phyloP scores from a whole-genome alignment of 2,329 filamentous ascomycete species.

The Zymoseptoria crescenta region DNA sequence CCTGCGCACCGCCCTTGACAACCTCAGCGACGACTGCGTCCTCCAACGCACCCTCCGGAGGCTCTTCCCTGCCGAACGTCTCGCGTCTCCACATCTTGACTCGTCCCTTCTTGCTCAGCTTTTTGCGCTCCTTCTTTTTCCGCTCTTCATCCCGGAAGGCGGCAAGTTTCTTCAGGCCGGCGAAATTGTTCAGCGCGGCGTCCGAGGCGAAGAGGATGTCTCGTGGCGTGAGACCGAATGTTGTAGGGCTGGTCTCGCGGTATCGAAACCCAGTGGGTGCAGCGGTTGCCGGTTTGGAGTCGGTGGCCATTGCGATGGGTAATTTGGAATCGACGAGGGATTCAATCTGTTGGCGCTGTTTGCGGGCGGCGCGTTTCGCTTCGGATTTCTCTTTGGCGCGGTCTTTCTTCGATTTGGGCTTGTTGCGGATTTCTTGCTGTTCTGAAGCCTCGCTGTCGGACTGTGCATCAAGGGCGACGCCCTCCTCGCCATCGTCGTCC shows the following conservation, averaged over 20 bases:
- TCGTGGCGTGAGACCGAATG: constrained; percentile 79
- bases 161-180: constrained; percentile 89
- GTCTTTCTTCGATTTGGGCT: constrained; percentile 39
- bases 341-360: constrained; percentile 77
- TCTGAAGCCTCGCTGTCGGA: constrained; percentile 34
- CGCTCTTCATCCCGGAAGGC: constrained; percentile 80
- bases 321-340: constrained; percentile 76
- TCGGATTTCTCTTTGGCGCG: constrained; percentile 40
- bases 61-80: constrained; percentile 56
- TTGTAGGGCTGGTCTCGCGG: constrained; percentile 82
- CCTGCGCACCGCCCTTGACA: constrained; percentile 10
- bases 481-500: constrained; percentile 34
- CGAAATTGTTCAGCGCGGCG: constrained; percentile 77
- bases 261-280: constrained; percentile 61
- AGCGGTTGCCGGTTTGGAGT: constrained; percentile 41
- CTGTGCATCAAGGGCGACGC: constrained; percentile 33
- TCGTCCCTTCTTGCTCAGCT: constrained; percentile 83
- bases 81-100: constrained; percentile 76
- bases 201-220: constrained; percentile 92
- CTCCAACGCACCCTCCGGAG: constrained; percentile 37
- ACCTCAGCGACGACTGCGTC: constrained; percentile 20
- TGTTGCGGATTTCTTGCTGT: constrained; percentile 23
- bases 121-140: constrained; percentile 82
- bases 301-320: constrained; percentile 44
- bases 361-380: constrained; percentile 64